Percentiles rank a stretch among this genome's conserved stretches.
Evolutionary conservation across 371 early-diverging fungal genomes (phyloP).

Genomic region (Lichtheimia ramosa): DNA sequence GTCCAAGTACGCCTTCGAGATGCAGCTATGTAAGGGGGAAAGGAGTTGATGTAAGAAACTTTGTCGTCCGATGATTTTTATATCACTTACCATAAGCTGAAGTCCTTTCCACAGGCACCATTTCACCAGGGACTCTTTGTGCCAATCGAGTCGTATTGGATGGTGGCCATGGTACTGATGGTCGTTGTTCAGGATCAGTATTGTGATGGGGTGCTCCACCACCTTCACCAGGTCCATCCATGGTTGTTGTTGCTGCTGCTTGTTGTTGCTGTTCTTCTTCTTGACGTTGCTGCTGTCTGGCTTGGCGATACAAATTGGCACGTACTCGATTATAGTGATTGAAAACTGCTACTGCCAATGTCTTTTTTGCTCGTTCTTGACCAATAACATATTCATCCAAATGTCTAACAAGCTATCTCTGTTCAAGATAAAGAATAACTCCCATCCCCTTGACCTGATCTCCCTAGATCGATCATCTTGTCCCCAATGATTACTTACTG

Average conservation of each 20-base stretch:
- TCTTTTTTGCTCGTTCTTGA: slow-evolving; percentile 77
- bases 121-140: slow-evolving; percentile 6
- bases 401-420: slow-evolving; percentile 63
- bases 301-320: slow-evolving; percentile 44
- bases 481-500: slow-evolving; percentile 2
- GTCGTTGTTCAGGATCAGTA: background rate
- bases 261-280: background rate
- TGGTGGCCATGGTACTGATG: too few relatives aligned
- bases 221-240: background rate
- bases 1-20: slow-evolving; percentile 1
- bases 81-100: slow-evolving; percentile 14
- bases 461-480: background rate
- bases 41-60: too few relatives aligned
- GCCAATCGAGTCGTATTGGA: background rate
- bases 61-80: too few relatives aligned
- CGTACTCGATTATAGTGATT: slow-evolving; percentile 77
- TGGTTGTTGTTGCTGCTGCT: too few relatives aligned
- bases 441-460: too few relatives aligned
- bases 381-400: slow-evolving; percentile 82
- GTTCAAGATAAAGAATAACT: background rate
- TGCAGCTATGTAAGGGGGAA: background rate
- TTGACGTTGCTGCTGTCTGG: background rate
- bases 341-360: slow-evolving; percentile 75
- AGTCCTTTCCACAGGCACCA: slow-evolving; percentile 20
- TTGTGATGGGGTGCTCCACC: slow-evolving; percentile 1